These are phyloP conservation scores for Kodamaea jinghongensis DNA, from an alignment of 805 yeast species.

Conservation along the genomic window DNA sequence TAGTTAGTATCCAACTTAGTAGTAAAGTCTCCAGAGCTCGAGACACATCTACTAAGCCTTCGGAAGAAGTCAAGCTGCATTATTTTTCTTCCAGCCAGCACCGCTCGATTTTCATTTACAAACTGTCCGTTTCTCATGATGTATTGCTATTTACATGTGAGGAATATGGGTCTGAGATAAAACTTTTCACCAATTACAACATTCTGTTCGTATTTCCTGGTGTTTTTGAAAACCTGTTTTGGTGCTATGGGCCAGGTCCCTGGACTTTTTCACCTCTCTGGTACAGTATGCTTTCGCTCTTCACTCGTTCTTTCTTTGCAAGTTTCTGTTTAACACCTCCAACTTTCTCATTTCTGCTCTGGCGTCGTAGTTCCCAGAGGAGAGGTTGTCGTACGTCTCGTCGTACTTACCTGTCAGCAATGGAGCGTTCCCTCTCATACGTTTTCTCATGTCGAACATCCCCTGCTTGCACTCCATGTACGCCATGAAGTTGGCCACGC, in stretches of 20 bases:
- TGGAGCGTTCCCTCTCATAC: conserved; percentile 93
- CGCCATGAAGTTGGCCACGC: conserved; percentile 79
- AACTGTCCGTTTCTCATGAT: no score
- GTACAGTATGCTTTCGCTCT: background rate
- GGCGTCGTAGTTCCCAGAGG: conserved; percentile 80
- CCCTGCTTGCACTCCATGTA: conserved; percentile 91
- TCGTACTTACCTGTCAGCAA: conserved; percentile 90
- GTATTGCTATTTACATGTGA: no score
- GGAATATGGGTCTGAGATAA: background rate
- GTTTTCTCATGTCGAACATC: conserved; percentile 83
- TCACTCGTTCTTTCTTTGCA: conserved; percentile 13
- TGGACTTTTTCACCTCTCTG: background rate
- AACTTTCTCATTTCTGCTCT: conserved; percentile 75
- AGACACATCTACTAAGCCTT: no score
- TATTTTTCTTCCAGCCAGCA: no score
- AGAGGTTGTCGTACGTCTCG: conserved; percentile 75
- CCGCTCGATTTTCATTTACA: no score
- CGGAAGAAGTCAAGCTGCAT: no score
- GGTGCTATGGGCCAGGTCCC: background rate
- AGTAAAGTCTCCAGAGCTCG: no score
- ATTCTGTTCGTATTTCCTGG: no score
- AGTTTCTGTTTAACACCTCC: conserved; percentile 54
- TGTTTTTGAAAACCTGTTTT: background rate
- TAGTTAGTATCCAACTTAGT: no score
- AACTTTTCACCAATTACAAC: no score